phyloP scores from a whole-genome alignment of 176 grass and related monocot genomes.

The Neostapfia colusana region DNA sequence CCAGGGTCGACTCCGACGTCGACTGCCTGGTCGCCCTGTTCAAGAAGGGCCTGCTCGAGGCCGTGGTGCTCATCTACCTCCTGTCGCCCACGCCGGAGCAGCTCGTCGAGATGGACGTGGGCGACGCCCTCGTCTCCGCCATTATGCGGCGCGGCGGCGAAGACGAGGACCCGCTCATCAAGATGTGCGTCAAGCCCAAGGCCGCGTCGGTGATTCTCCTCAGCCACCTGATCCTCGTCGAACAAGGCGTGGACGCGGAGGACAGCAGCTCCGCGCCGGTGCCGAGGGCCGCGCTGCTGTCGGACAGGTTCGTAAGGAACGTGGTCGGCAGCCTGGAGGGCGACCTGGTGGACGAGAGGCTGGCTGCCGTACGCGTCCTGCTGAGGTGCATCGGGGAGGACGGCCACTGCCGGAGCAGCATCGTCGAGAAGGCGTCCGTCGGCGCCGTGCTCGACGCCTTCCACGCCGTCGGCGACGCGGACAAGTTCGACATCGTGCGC shows the following conservation, averaged over 20 bases:
- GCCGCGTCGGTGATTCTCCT: constrained; percentile 59
- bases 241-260: background rate
- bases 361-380: constrained; percentile 50
- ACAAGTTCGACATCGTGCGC: constrained; percentile 57
- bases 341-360: constrained; percentile 45
- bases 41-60: constrained; percentile 65
- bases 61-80: constrained; percentile 54
- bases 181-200: constrained; percentile 63
- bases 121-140: constrained; percentile 45
- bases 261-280: constrained; percentile 26
- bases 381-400: constrained; percentile 52
- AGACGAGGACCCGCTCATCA: constrained; percentile 3
- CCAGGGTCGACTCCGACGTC: constrained; percentile 61
- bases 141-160: constrained; percentile 38
- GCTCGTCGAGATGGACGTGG: constrained; percentile 64
- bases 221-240: constrained; percentile 47
- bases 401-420: constrained; percentile 54
- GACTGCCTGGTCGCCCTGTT: constrained; percentile 69
- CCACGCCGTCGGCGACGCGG: constrained; percentile 46
- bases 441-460: constrained; percentile 49
- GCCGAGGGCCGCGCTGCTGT: constrained; percentile 38
- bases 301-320: constrained; percentile 50
- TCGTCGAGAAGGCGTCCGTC: constrained; percentile 43
- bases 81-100: constrained; percentile 45
- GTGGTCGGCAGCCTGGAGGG: constrained; percentile 42